Conservation (phyloP, 345 rosid genomes). For the Citrus glauca region DNA sequence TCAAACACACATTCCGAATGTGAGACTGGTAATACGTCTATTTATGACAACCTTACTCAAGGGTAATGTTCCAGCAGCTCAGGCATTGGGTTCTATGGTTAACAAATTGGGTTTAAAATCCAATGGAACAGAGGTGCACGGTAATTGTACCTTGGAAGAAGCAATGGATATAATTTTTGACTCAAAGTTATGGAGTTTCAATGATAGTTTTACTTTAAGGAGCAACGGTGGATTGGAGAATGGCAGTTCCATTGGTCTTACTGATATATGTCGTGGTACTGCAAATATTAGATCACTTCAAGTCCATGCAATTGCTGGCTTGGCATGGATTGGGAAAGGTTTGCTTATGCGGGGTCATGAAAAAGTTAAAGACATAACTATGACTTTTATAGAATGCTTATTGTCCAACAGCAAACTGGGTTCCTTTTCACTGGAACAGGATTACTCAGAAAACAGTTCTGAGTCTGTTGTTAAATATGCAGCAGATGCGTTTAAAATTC, state of each 20-base stretch:
- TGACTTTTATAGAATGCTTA: slow-evolving; percentile 56
- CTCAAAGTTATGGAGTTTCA: slow-evolving; percentile 16
- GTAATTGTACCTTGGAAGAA: slow-evolving; percentile 56
- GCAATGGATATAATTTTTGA: slow-evolving; percentile 61
- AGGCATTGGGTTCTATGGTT: slow-evolving; percentile 82
- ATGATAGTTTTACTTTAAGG: slow-evolving; percentile 17
- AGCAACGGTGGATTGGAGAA: slow-evolving; percentile 16
- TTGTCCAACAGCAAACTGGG: slow-evolving; percentile 29
- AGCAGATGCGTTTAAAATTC: slow-evolving; percentile 80
- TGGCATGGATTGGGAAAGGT: slow-evolving; percentile 96
- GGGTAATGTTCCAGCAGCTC: slow-evolving; percentile 70
- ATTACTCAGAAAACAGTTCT: slow-evolving; percentile 15
- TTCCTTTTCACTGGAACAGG: slow-evolving; percentile 16
- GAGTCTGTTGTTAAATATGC: slow-evolving; percentile 55
- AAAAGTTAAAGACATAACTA: slow-evolving; percentile 59
- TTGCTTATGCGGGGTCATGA: slow-evolving; percentile 85
- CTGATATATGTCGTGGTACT: slow-evolving; percentile 36
- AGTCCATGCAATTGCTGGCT: slow-evolving; percentile 57
- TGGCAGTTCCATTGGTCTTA: slow-evolving; percentile 30
- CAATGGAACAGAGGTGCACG: slow-evolving; percentile 24
- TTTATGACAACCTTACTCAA: slow-evolving; percentile 43
- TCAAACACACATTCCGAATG: slow-evolving; percentile 53
- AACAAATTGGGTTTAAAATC: slow-evolving; percentile 57
- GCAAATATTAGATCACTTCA: slow-evolving; percentile 38
- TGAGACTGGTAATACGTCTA: slow-evolving; percentile 37